These are phyloP conservation scores for Pelargonium nanum DNA, from an alignment of 345 rosid species.

Conservation along the genomic window DNA sequence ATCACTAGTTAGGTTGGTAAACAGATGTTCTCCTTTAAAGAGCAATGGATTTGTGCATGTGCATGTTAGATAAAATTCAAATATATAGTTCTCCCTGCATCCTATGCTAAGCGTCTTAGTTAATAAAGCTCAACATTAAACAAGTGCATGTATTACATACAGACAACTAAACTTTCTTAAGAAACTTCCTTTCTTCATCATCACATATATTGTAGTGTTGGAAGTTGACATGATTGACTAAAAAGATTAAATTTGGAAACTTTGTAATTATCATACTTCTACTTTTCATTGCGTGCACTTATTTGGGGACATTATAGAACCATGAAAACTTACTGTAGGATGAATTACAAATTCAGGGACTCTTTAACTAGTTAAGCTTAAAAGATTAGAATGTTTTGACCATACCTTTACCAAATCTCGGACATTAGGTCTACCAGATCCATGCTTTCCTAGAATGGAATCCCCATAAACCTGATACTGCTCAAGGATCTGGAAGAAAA, in stretches of 20 bases:
- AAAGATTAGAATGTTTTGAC: background rate
- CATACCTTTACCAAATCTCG: slow-evolving; percentile 68
- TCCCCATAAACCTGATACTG: slow-evolving; percentile 78
- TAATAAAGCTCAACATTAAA: too few species aligned
- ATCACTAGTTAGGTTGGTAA: background rate
- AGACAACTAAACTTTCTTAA: too few species aligned
- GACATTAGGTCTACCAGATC: slow-evolving; percentile 59
- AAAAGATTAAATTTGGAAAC: too few species aligned
- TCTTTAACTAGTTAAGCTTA: background rate
- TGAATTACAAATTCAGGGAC: background rate
- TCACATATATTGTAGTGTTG: too few species aligned
- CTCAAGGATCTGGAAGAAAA: slow-evolving; percentile 49
- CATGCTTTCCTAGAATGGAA: slow-evolving; percentile 56
- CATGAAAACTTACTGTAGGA: background rate
- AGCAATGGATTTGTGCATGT: background rate
- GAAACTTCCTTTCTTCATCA: too few species aligned
- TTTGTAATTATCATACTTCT: too few species aligned
- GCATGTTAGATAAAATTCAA: background rate
- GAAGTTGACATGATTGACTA: too few species aligned
- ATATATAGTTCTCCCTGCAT: background rate
- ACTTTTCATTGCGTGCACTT: too few species aligned
- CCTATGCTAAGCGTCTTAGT: background rate
- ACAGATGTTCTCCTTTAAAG: background rate
- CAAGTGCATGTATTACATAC: too few species aligned
- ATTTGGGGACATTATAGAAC: too few species aligned